phyloP scores from a whole-genome alignment of 1,284 basidiomycete species.

The Quambalaria eucalypti region DNA sequence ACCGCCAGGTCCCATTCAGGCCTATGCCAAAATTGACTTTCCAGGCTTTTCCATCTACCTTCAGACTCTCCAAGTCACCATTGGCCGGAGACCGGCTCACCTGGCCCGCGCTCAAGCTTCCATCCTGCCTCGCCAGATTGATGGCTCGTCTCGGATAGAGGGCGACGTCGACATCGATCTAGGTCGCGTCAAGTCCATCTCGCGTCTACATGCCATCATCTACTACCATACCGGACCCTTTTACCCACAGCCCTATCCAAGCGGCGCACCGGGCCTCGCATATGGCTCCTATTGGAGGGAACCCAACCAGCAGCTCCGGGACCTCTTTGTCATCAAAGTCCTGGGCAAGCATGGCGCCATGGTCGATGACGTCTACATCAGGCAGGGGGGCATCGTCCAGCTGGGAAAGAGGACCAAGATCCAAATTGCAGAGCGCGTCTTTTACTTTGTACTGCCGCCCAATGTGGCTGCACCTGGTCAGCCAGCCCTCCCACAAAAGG shows the following conservation, averaged over 20 bases:
- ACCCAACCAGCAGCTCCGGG: conserved; percentile 7
- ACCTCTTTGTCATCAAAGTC: conserved; percentile 74
- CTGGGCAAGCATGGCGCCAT: conserved; percentile 92
- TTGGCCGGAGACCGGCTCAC: conserved; percentile 53
- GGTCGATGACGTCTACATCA: conserved; percentile 91
- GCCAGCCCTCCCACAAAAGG: conserved; percentile 13
- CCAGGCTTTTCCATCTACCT: conserved; percentile 79
- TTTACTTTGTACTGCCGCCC: conserved; percentile 83
- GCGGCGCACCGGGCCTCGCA: conserved; percentile 6
- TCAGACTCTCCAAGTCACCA: conserved; percentile 66
- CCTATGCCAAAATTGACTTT: conserved; percentile 86
- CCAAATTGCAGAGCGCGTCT: conserved; percentile 94
- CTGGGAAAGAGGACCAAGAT: conserved; percentile 64
- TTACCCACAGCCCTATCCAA: conserved; percentile 3
- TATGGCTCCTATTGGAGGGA: conserved; percentile 8
- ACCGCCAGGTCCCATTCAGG: conserved; percentile 57
- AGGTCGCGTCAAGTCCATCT: conserved; percentile 91
- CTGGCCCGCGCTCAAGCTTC: conserved; percentile 9
- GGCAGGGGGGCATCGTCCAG: conserved; percentile 70
- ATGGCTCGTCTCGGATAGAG: conserved; percentile 20
- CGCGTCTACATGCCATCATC: conserved; percentile 87
- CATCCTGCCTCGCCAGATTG: conserved; percentile 19
- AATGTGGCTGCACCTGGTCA: conserved; percentile 15
- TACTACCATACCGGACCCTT: conserved; percentile 51
- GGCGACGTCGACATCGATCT: conserved; percentile 73